A percentile compares a stretch with the other conserved stretches of the same genome.
phyloP scores from a whole-genome alignment of 23 red algal genomes.

The Pyropia yezoensis region DNA sequence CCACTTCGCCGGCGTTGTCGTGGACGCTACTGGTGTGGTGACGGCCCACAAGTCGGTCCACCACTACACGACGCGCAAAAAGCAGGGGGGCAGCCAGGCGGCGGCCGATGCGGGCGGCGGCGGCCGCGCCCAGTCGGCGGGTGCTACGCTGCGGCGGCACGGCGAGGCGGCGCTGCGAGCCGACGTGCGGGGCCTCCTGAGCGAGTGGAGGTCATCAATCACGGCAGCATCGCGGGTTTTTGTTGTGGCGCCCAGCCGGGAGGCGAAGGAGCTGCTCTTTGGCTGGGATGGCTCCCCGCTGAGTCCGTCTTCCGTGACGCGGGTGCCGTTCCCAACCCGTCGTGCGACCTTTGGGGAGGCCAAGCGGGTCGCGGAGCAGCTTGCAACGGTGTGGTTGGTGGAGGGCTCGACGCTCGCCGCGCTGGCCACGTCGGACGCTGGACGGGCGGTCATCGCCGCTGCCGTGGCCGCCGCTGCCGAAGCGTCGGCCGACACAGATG shows the following conservation, averaged over 20 bases:
- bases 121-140: conserved; percentile 20
- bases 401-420: conserved; percentile 2
- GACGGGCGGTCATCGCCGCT: not conserved
- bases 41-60: conserved; percentile 17
- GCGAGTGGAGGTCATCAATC: not conserved
- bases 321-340: conserved; percentile 17
- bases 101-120: conserved; percentile 15
- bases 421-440: not conserved
- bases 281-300: conserved; percentile 24
- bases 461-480: not conserved
- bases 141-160: conserved; percentile 31
- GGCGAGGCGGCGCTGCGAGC: conserved; percentile 19
- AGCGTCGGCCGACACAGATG: not conserved
- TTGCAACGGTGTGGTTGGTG: not conserved
- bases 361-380: conserved; percentile 17
- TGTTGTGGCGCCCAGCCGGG: conserved; percentile 14
- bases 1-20: conserved; percentile 14
- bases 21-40: conserved; percentile 6
- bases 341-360: conserved; percentile 26
- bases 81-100: conserved; percentile 42
- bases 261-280: conserved; percentile 13
- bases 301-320: not conserved
- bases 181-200: conserved; percentile 16
- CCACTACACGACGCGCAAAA: conserved; percentile 21
- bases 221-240: conserved; percentile 4